Conservation (phyloP, 2,329 filamentous ascomycete species). For the Leptosphaerulina australis region DNA sequence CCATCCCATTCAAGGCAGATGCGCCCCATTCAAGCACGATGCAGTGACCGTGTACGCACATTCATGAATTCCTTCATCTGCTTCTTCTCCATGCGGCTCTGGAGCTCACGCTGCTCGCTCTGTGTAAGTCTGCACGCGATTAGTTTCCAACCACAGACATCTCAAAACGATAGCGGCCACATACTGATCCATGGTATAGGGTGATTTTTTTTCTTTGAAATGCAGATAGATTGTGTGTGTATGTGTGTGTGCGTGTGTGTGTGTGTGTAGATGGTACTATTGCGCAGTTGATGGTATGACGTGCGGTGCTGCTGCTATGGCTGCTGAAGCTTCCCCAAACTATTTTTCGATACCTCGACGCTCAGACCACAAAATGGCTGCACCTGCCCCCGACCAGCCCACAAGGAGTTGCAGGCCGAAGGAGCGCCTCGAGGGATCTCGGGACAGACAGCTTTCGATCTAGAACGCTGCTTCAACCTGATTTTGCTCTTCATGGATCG, state of each 20-base stretch:
- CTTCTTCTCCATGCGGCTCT: constrained; percentile 93
- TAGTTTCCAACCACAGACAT: constrained; percentile 13
- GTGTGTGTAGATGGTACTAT: constrained; percentile 2
- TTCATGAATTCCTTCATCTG: constrained; percentile 99
- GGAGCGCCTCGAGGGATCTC: constrained; percentile 1
- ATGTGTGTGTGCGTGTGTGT: constrained; percentile 1
- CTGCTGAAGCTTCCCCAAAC: too few relatives aligned
- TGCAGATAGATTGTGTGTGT: background rate
- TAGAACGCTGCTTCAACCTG: constrained; percentile 11
- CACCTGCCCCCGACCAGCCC: constrained; percentile 3
- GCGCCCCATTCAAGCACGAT: constrained; percentile 2
- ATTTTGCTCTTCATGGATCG: constrained; percentile 8
- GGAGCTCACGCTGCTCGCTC: constrained; percentile 89
- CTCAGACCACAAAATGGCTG: constrained; percentile 4
- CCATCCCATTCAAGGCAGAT: constrained; percentile 1
- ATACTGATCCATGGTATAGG: constrained; percentile 47
- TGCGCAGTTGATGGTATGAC: constrained; percentile 23
- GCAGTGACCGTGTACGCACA: constrained; percentile 62
- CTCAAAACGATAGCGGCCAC: constrained; percentile 12
- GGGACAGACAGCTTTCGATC: constrained; percentile 1
- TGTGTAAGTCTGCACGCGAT: constrained; percentile 65
- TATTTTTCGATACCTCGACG: constrained; percentile 6
- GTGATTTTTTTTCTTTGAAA: background rate
- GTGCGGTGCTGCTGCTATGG: constrained; percentile 14
- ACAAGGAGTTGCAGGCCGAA: constrained; percentile 8